These are phyloP conservation scores for Ormosia emarginata DNA, from an alignment of 306 rosid species.

Conservation along the genomic window DNA sequence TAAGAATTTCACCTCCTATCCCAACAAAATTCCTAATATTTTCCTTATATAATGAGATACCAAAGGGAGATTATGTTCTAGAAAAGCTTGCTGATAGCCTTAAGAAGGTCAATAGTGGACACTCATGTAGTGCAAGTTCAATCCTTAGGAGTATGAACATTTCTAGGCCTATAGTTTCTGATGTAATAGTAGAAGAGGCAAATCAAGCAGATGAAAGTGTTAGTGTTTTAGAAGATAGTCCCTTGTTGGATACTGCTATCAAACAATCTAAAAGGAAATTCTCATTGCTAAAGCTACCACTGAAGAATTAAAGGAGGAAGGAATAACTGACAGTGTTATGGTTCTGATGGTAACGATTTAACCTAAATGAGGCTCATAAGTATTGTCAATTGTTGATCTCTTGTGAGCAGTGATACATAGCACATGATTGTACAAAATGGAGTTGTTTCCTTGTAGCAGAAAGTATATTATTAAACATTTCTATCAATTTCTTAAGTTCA, in stretches of 20 bases:
- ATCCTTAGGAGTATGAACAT: slow-evolving; percentile 54
- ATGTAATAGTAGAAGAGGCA: slow-evolving; percentile 24
- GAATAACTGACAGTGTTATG: slow-evolving; percentile 56
- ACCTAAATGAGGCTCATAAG: neutral
- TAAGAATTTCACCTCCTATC: slow-evolving; percentile 76
- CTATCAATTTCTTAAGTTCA: neutral
- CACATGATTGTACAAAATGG: neutral
- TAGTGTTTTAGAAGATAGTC: slow-evolving; percentile 31
- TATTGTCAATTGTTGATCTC: neutral
- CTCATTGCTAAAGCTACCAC: slow-evolving; percentile 79
- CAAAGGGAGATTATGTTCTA: slow-evolving; percentile 82
- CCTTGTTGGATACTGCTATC: slow-evolving; percentile 55
- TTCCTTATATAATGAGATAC: slow-evolving; percentile 71
- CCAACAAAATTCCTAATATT: slow-evolving; percentile 88
- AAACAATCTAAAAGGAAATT: slow-evolving; percentile 61
- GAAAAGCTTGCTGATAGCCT: slow-evolving; percentile 74
- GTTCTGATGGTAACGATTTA: slow-evolving; percentile 51
- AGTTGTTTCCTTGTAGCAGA: neutral
- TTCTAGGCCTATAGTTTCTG: slow-evolving; percentile 27
- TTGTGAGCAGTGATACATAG: neutral
- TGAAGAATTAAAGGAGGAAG: slow-evolving; percentile 76
- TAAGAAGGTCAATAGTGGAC: slow-evolving; percentile 39
- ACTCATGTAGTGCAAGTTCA: slow-evolving; percentile 68
- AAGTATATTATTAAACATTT: neutral
- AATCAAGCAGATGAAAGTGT: slow-evolving; percentile 7